Evolutionary conservation across 2,329 filamentous ascomycete genomes (phyloP).

Genomic region (Penicillium aurantiogriseum): DNA sequence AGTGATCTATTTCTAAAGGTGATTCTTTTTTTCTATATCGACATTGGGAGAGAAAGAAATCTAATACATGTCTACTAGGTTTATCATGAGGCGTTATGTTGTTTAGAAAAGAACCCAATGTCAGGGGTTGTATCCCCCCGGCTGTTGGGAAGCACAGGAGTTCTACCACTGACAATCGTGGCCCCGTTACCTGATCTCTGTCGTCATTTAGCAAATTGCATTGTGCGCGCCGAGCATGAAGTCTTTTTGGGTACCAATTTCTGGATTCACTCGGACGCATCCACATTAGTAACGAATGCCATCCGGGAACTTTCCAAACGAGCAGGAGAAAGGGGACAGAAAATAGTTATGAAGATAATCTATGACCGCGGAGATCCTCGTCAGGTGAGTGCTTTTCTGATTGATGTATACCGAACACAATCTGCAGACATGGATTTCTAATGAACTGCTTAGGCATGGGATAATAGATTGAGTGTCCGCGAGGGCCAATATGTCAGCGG

Average conservation of each 20-base stretch:
- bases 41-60: too few species aligned
- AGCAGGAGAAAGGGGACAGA: slow-evolving; percentile 56
- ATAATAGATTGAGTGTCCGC: slow-evolving; percentile 63
- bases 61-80: slow-evolving; percentile 42
- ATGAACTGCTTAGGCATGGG: slow-evolving; percentile 43
- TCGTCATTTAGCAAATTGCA: slow-evolving; percentile 73
- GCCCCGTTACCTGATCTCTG: slow-evolving; percentile 68
- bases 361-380: slow-evolving; percentile 69
- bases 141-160: slow-evolving; percentile 61
- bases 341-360: slow-evolving; percentile 68
- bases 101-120: slow-evolving; percentile 42
- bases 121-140: slow-evolving; percentile 56
- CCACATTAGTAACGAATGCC: slow-evolving; percentile 65
- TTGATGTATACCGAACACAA: not conserved
- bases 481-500: slow-evolving; percentile 59
- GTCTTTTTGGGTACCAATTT: slow-evolving; percentile 74
- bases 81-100: slow-evolving; percentile 62
- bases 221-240: slow-evolving; percentile 69
- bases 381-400: slow-evolving; percentile 47
- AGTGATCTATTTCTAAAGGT: slow-evolving; percentile 67
- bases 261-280: slow-evolving; percentile 69
- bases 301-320: slow-evolving; percentile 67
- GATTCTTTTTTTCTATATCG: not conserved
- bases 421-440: not conserved
- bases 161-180: slow-evolving; percentile 67